Base-by-base conservation (phyloP, 2,329 filamentous ascomycete genomes). In the Passalora sequoiae region DNA sequence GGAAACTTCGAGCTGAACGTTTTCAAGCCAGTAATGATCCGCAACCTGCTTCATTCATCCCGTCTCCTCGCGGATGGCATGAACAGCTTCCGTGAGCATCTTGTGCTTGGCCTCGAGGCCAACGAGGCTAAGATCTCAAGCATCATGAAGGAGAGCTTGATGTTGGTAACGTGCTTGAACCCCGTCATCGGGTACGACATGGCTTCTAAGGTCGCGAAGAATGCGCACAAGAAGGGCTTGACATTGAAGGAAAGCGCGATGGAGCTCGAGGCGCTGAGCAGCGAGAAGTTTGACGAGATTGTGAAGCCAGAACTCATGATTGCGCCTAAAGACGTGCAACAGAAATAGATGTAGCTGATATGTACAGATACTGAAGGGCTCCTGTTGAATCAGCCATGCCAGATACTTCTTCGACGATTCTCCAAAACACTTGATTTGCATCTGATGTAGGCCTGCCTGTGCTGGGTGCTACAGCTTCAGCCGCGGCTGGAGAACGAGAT, bases 1-100 rank as follows among this genome's bases (percentile, higher is more conserved):
- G 92, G 92, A 55, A 94, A 97, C 73, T 98, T 98, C 60, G 92
- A 97, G 72, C 80, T 98, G 57, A 98, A 97, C 70, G 92, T 97
- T 43, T 98, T 95, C 81, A 97, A 97, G 78, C 92, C 92, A 31
- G 80, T 97, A 46, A 78, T 98, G 66, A 97, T 97, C 70, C 80
- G 85, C 69, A 97, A 97, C 73, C 75, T 97, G 55, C 78, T 98
- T 28, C 92, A 97, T 78, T 95, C 88, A 73, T 76, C 84, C 44
- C 81, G 91, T 54, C 81, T 98, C 49, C 74, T 98, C 44, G 77
- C 87, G 25, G 92, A 98, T 63, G 87, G 86, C 60, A 97, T 97
- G 89, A 79, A 78, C 61, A 94, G 87, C 53, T 97, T 98, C 65
- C 87, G 95, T 74, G 86, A 87, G 75, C 91, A 97, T 72, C 76